Conservation (phyloP, 1,284 basidiomycete genomes). For the Naganishia liquefaciens region DNA sequence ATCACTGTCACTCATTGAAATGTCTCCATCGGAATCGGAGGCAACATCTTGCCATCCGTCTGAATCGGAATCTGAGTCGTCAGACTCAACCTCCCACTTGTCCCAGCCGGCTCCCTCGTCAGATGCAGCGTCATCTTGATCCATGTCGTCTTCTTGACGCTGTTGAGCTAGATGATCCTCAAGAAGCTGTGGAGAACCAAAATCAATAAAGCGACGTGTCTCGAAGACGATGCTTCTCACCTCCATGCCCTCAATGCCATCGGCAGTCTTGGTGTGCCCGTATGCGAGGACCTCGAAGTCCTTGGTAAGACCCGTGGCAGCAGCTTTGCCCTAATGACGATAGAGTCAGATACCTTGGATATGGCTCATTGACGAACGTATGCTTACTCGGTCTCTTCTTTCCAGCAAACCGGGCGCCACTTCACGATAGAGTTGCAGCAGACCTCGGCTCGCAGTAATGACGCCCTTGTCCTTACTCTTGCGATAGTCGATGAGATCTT, state of each 20-base stretch:
- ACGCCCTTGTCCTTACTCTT: constrained; percentile 96
- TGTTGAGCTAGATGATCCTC: constrained; percentile 78
- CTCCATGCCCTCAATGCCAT: constrained; percentile 86
- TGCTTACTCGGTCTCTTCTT: constrained; percentile 73
- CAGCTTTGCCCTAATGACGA: constrained; percentile 71
- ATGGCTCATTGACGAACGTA: background rate
- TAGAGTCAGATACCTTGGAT: constrained; percentile 33
- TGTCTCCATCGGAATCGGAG: constrained; percentile 67
- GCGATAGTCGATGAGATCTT: constrained; percentile 89
- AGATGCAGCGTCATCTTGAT: constrained; percentile 56
- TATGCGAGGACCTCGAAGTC: constrained; percentile 68
- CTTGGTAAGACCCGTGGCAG: constrained; percentile 69
- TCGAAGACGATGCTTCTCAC: constrained; percentile 58
- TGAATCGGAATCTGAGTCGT: constrained; percentile 64
- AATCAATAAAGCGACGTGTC: background rate
- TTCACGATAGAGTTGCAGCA: constrained; percentile 91
- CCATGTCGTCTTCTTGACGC: constrained; percentile 61
- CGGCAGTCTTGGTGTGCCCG: constrained; percentile 70
- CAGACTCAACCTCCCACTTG: constrained; percentile 80
- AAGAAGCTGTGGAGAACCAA: constrained; percentile 62
- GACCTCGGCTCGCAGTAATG: constrained; percentile 78
- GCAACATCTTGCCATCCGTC: constrained; percentile 85
- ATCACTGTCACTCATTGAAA: constrained; percentile 75
- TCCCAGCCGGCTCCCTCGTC: constrained; percentile 74
- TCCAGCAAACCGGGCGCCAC: constrained; percentile 94